These are phyloP conservation scores for Metschnikowia dekortorum DNA, from an alignment of 805 yeast genomes.

Conservation along the genomic window DNA sequence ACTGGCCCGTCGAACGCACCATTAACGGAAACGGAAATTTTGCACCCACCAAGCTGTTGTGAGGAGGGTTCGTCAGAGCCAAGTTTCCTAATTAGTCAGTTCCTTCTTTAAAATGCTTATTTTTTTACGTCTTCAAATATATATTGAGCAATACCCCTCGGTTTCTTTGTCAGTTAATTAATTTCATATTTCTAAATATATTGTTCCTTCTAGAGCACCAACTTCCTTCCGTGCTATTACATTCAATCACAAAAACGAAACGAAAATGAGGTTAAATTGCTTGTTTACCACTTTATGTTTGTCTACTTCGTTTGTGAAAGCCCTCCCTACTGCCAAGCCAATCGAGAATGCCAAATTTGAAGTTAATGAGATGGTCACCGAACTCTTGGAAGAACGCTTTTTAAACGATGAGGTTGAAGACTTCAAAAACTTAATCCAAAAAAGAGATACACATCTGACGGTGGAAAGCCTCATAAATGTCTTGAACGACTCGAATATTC, in stretches of 20 bases:
- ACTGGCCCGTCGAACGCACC: background rate
- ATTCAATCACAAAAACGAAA: background rate
- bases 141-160: constrained; percentile 1
- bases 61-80: background rate
- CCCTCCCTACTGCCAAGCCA: constrained; percentile 21
- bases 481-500: constrained; percentile 30
- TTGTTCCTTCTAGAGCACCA: background rate
- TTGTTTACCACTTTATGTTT: constrained; percentile 8
- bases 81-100: constrained; percentile 1
- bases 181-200: background rate
- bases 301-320: constrained; percentile 12
- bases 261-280: constrained; percentile 13
- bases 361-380: constrained; percentile 4
- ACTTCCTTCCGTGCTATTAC: background rate
- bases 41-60: constrained; percentile 8
- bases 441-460: constrained; percentile 21
- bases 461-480: constrained; percentile 21
- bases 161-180: background rate
- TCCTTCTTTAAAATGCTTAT: background rate
- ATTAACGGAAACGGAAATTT: constrained; percentile 11
- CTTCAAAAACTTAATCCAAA: constrained; percentile 7
- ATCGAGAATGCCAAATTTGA: constrained; percentile 13
- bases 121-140: background rate
- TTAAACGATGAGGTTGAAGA: constrained; percentile 12
- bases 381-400: constrained; percentile 6